Evolutionary conservation across 2,329 filamentous ascomycete species (phyloP).

Genomic region (Botryotinia convoluta): DNA sequence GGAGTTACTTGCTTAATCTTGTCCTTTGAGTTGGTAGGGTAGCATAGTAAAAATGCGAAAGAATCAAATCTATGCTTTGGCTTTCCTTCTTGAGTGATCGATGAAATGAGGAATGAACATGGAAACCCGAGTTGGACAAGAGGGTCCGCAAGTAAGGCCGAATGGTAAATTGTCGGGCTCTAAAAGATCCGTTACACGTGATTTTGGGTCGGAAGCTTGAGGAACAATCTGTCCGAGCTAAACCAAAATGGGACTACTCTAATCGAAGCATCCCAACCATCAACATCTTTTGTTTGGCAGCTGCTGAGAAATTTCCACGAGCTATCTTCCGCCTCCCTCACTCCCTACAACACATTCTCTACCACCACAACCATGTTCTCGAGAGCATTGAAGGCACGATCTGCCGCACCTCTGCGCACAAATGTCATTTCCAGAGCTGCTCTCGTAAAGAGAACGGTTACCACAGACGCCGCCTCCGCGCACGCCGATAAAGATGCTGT

Average conservation of each 20-base stretch:
- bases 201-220: conserved; percentile 14
- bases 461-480: conserved; percentile 90
- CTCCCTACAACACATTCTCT: conserved; percentile 18
- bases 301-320: conserved; percentile 20
- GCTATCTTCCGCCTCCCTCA: conserved; percentile 17
- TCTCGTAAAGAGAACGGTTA: conserved; percentile 67
- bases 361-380: conserved; percentile 61
- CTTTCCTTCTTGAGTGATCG: neutral
- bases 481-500: conserved; percentile 78
- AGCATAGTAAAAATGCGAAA: conserved; percentile 12
- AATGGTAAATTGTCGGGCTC: neutral
- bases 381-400: conserved; percentile 62
- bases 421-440: conserved; percentile 33
- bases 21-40: conserved; percentile 4
- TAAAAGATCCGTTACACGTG: neutral
- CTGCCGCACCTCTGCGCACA: conserved; percentile 53
- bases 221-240: conserved; percentile 12
- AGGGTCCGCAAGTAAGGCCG: neutral
- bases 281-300: conserved; percentile 21
- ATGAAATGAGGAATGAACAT: neutral
- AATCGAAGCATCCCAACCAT: conserved; percentile 20
- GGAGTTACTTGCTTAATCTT: conserved; percentile 8
- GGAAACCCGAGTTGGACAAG: neutral
- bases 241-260: conserved; percentile 14
- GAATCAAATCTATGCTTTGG: neutral